Evolutionary conservation across 257 asterid species (phyloP), one percentile per base, ranked within the genome.

Genomic region (Salvia hispanica): DNA sequence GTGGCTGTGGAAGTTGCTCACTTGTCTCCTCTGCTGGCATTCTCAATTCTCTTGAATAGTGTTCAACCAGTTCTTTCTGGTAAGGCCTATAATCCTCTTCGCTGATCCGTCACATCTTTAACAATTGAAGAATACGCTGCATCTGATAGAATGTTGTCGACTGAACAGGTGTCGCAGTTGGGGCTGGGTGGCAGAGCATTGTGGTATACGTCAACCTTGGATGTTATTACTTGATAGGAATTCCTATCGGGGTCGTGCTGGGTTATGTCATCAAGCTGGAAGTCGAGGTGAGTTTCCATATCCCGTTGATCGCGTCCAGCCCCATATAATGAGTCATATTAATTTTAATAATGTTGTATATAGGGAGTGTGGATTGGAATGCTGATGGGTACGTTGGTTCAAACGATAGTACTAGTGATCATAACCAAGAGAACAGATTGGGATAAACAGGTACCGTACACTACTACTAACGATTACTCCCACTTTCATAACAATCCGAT

Each of bases 321-420:
- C 33, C 15, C 10, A 2, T 6, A 8, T 51, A 13, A 2, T 36
- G 36, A 44, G n/a, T 36, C 0, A 12, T 6, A 12, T 33, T 37
- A 58, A 58, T 58, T 10, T 7, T 0, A 34, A 1, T 6, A 31
- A 48, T 13, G 6, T 11, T 33, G 6, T 15, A 54, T 14, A 48
- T 40, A 88, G 95, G 95, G 95, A 40, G 89, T 88, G 34, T 88
- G 95, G 95, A 73, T 84, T 13, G 92, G 95, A 52, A 88, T 88
- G 92, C 7, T 87, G 14, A 1, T 82, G 9, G 95, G 92, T 10
- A 80, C 87, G 2, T 45, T 87, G 16, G 59, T 83, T 34, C 95
- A 88, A 43, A 83, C 95, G 0, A 58, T 83, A 47, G 61, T 80
- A 9, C 79, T 88, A 16, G 1, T 77, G 40, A 46, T 78, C 25